phyloP scores from a whole-genome alignment of 2,329 filamentous ascomycete genomes.

The Coniochaeta pulveracea region DNA sequence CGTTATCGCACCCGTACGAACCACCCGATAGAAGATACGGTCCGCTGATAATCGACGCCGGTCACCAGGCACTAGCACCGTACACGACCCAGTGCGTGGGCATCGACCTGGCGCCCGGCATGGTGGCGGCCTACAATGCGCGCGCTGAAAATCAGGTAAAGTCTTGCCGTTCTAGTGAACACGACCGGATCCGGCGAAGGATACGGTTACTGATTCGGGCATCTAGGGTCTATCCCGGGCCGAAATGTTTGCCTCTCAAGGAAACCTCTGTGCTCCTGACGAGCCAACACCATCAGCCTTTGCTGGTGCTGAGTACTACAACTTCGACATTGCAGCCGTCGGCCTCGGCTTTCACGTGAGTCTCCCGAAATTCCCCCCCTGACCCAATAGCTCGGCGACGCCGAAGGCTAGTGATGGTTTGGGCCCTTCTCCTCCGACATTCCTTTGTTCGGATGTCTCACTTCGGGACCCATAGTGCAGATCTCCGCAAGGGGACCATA shows the following conservation, averaged over 20 bases:
- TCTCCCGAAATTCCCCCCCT: neutral
- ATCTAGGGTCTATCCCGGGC: conserved; percentile 32
- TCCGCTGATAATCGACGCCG: conserved; percentile 1
- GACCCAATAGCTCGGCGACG: neutral
- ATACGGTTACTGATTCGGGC: neutral
- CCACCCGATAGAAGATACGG: neutral
- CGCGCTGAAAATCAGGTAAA: conserved; percentile 42
- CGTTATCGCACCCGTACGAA: neutral
- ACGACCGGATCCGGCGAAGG: too few species aligned
- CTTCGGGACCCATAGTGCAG: too few species aligned
- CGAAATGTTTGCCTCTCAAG: conserved; percentile 45
- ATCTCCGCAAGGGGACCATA: too few species aligned
- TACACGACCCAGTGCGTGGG: conserved; percentile 53
- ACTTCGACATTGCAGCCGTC: conserved; percentile 58
- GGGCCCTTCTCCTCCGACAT: too few species aligned
- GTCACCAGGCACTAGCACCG: conserved; percentile 42
- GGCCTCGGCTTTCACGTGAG: conserved; percentile 20
- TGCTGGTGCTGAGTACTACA: conserved; percentile 47
- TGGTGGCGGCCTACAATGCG: conserved; percentile 57
- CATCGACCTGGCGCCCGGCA: conserved; percentile 59
- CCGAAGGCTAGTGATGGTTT: too few species aligned
- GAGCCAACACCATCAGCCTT: conserved; percentile 42
- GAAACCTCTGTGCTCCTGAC: conserved; percentile 39
- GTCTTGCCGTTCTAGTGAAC: neutral
- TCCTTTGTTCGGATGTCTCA: too few species aligned